These are phyloP conservation scores for Ricinus communis DNA, from an alignment of 345 rosid species.

Conservation along the genomic window DNA sequence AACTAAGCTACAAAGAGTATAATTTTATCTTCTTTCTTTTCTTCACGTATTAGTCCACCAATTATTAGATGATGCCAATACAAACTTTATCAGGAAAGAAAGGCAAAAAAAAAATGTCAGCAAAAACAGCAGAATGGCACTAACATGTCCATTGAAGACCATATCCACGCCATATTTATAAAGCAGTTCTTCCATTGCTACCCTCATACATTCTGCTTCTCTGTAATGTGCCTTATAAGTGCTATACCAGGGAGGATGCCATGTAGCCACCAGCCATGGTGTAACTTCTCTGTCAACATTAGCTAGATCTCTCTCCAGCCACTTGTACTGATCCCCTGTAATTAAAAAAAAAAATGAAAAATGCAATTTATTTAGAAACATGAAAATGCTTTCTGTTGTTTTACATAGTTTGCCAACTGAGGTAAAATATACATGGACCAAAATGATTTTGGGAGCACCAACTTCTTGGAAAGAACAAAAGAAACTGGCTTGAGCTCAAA, in stretches of 20 bases:
- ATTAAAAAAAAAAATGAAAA: not conserved
- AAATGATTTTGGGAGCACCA: too few relatives aligned
- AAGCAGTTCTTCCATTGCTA: conserved; percentile 74
- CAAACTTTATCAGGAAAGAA: too few relatives aligned
- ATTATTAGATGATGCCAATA: too few relatives aligned
- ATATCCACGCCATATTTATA: conserved; percentile 60
- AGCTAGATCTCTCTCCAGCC: conserved; percentile 71
- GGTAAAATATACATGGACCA: too few relatives aligned
- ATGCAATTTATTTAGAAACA: too few relatives aligned
- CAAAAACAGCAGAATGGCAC: conserved; percentile 3
- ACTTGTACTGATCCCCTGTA: conserved; percentile 73
- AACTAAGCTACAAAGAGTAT: not conserved
- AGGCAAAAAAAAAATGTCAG: not conserved
- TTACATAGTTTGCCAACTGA: too few relatives aligned
- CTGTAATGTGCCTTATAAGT: conserved; percentile 72
- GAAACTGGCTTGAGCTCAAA: not conserved
- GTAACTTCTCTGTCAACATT: conserved; percentile 63
- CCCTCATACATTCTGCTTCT: conserved; percentile 89
- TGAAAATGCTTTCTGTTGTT: too few relatives aligned
- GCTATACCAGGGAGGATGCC: conserved; percentile 93
- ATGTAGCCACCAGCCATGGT: conserved; percentile 84
- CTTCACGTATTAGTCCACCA: too few relatives aligned
- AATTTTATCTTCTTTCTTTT: too few relatives aligned
- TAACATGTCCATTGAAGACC: conserved; percentile 81
- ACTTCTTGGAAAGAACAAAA: too few relatives aligned